Conservation (phyloP, 2,329 filamentous ascomycete species). For the Phoma sp. region DNA sequence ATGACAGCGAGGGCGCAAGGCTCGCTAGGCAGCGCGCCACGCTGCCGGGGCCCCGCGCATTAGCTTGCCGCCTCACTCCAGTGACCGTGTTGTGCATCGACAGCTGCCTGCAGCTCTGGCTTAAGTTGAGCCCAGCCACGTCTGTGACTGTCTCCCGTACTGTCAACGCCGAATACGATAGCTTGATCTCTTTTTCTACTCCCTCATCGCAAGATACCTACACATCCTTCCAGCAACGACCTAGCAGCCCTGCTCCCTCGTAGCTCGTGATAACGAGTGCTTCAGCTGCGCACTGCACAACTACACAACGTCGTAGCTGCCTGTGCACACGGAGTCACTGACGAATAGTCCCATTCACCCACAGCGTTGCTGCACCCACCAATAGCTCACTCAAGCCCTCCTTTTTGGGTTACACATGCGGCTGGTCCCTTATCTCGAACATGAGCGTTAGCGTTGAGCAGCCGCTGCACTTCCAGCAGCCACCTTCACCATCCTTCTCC, state of each 20-base stretch:
- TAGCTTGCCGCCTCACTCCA: slow-evolving; percentile 36
- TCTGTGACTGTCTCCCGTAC: slow-evolving; percentile 15
- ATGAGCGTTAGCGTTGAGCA: slow-evolving; percentile 51
- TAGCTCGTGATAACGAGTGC: background rate
- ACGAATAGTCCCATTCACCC: background rate
- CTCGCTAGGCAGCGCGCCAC: slow-evolving; percentile 12
- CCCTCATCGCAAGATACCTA: background rate
- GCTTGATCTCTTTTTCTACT: background rate
- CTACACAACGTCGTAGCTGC: background rate
- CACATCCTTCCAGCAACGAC: background rate
- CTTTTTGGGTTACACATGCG: slow-evolving; percentile 14
- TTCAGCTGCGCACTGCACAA: background rate
- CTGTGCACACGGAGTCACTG: background rate
- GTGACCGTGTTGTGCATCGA: slow-evolving; percentile 16
- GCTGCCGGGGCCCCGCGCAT: slow-evolving; percentile 17
- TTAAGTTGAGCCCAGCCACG: slow-evolving; percentile 31
- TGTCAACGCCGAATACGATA: slow-evolving; percentile 2
- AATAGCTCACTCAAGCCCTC: background rate
- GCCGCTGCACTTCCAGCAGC: slow-evolving; percentile 46
- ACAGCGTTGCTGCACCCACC: background rate
- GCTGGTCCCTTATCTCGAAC: slow-evolving; percentile 19
- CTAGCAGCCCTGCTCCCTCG: background rate
- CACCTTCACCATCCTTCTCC: slow-evolving; percentile 42
- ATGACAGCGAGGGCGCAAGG: slow-evolving; percentile 14
- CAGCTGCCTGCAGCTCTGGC: slow-evolving; percentile 30